Conservation (phyloP, 257 asterid genomes). For the Jasminum sambac region DNA sequence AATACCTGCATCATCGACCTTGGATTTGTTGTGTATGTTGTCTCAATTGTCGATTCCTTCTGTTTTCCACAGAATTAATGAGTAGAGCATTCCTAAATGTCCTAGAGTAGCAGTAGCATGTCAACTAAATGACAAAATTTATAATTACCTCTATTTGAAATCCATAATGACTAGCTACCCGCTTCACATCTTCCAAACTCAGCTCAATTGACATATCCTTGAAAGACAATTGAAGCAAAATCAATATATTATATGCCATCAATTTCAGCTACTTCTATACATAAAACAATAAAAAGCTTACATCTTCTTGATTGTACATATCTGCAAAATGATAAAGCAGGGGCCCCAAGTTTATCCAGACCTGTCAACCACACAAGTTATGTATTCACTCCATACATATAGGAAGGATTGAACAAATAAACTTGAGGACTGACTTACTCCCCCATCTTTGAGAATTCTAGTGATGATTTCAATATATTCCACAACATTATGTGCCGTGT, state of each 20-base stretch:
- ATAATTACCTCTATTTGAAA: slow-evolving; percentile 72
- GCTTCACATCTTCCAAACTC: slow-evolving; percentile 94
- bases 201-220: slow-evolving; percentile 97
- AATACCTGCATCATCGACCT: slow-evolving; percentile 92
- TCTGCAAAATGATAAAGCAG: slow-evolving; percentile 96
- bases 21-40: slow-evolving; percentile 79
- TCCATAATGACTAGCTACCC: slow-evolving; percentile 77
- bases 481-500: slow-evolving; percentile 96
- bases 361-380: slow-evolving; percentile 52
- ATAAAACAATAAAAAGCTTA: slow-evolving; percentile 37
- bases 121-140: slow-evolving; percentile 1
- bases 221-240: slow-evolving; percentile 19
- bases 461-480: slow-evolving; percentile 90
- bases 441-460: slow-evolving; percentile 82
- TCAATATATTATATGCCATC: slow-evolving; percentile 13
- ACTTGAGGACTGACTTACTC: slow-evolving; percentile 56
- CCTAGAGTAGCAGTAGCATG: background rate
- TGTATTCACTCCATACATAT: slow-evolving; percentile 20
- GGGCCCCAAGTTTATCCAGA: slow-evolving; percentile 97
- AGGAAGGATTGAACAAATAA: slow-evolving; percentile 17
- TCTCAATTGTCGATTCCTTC: slow-evolving; percentile 75
- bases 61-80: slow-evolving; percentile 30
- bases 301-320: slow-evolving; percentile 73
- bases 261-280: slow-evolving; percentile 8
- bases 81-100: slow-evolving; percentile 4